Base-by-base conservation (phyloP, 352 stramenopile genomes). In the Globisporangium paroecandrum region DNA sequence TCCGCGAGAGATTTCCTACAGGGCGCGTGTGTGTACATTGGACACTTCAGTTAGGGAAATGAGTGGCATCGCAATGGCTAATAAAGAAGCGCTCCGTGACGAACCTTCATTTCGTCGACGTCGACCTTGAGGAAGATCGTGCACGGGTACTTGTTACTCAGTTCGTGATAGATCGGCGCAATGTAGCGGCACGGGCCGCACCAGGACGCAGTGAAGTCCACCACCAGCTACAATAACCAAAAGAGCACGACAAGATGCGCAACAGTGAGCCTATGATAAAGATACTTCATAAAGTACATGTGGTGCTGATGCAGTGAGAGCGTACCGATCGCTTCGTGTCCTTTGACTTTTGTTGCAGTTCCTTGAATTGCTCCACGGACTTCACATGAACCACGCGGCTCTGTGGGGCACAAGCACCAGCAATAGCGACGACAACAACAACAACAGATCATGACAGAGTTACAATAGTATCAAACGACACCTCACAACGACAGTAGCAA, bases 141-240 rank as follows among this genome's bases (percentile, higher is more conserved):
- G 66, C 84, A 90, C 41, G 83, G 82, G 57, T 94, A 93, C 68
- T 92, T 91, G 72, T 85, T 88, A 64, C 85, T 93, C 22, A 97
- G 71, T 58, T 94, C 88, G 60, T 95, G 87, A 73, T 82, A 96
- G 57, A 91, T 80, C 9, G 91, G 91, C n/a, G 78, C 76, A 36
- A 97, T 97, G 69, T 77, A 82, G 65, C 91, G 90, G 69, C 91
- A 97, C 22, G 91, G 89, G 6, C 83, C 85, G 57, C 91, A 97
- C 89, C 91, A 97, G 27, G 88, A 85, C 4, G 91, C 91, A 18
- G 87, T 93, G 71, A 97, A 97, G 70, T 96, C 88, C 61, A 97
- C 83, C 4, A 96, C 81, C 27, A 91, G 70, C 79, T 87, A 47
- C 4, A 55, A 36, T 22, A 49, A 36, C 51, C 54, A 29, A 47